These are phyloP conservation scores for Diphasiastrum complanatum DNA, from an alignment of 83 land plant genomes.

Conservation along the genomic window DNA sequence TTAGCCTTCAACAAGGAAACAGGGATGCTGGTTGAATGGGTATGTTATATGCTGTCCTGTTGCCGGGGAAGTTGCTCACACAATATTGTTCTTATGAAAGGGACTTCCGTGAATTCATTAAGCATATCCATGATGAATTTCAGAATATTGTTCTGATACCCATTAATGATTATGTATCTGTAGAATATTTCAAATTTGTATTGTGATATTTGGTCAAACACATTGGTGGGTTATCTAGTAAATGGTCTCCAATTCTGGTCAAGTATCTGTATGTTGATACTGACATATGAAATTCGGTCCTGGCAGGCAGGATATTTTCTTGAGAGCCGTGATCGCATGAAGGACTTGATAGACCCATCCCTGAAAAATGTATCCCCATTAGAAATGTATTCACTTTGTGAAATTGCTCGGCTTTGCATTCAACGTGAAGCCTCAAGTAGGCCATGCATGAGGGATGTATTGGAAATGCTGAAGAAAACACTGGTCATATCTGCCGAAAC, in stretches of 20 bases:
- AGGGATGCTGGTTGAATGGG: conserved; percentile 33
- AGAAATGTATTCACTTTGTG: conserved; percentile 32
- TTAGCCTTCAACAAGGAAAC: conserved; percentile 23
- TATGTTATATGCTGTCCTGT: too few relatives aligned
- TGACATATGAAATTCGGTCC: background rate
- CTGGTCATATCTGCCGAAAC: conserved; percentile 26
- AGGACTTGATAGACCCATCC: conserved; percentile 25
- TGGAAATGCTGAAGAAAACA: conserved; percentile 23
- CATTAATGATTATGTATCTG: too few relatives aligned
- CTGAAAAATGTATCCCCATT: conserved; percentile 25
- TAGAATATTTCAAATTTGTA: too few relatives aligned
- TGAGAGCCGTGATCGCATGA: conserved; percentile 28
- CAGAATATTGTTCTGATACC: too few relatives aligned
- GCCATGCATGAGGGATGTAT: conserved; percentile 28
- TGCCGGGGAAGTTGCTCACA: too few relatives aligned
- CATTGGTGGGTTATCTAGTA: too few relatives aligned
- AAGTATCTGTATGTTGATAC: background rate
- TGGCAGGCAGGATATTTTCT: conserved; percentile 31
- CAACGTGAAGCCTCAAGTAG: conserved; percentile 20
- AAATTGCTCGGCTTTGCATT: conserved; percentile 31
- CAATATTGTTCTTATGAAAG: too few relatives aligned
- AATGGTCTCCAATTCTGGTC: too few relatives aligned
- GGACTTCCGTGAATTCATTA: too few relatives aligned
- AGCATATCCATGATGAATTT: too few relatives aligned
- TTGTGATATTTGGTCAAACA: too few relatives aligned